phyloP scores from a whole-genome alignment of 2,329 filamentous ascomycete genomes.

The Colletotrichum sp. region DNA sequence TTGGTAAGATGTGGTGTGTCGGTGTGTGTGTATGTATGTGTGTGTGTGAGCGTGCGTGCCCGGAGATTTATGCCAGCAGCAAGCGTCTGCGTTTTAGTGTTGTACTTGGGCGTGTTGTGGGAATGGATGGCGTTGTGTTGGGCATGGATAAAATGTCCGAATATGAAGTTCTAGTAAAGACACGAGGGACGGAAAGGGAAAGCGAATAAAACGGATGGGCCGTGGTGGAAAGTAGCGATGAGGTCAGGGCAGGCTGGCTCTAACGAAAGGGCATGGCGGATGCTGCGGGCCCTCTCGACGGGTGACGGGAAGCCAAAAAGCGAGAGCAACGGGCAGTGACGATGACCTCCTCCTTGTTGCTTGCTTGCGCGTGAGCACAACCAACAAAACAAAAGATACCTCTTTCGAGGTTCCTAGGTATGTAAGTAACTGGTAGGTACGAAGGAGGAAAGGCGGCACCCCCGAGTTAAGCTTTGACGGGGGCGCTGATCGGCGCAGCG shows the following conservation, averaged over 20 bases:
- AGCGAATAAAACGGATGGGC: background rate
- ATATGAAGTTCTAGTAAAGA: background rate
- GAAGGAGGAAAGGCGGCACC: background rate
- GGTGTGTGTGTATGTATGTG: background rate
- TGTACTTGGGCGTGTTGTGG: background rate
- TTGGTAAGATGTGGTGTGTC: background rate
- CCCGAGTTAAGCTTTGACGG: slow-evolving; percentile 18
- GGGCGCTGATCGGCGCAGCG: slow-evolving; percentile 18
- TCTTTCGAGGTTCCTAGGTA: background rate
- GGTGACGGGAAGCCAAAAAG: background rate
- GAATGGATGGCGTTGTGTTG: background rate
- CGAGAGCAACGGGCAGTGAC: background rate
- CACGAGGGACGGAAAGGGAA: background rate
- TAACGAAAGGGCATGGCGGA: background rate
- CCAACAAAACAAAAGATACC: background rate
- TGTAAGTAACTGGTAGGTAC: background rate
- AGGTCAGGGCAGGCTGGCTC: background rate
- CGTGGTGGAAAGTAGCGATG: background rate
- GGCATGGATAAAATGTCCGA: background rate
- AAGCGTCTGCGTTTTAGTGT: background rate
- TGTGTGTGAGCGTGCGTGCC: background rate
- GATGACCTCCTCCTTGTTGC: background rate
- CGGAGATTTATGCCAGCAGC: background rate
- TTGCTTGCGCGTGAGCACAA: background rate
- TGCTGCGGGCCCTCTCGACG: background rate